Evolutionary conservation across 345 rosid genomes (phyloP).

Genomic region (Linum usitatissimum): DNA sequence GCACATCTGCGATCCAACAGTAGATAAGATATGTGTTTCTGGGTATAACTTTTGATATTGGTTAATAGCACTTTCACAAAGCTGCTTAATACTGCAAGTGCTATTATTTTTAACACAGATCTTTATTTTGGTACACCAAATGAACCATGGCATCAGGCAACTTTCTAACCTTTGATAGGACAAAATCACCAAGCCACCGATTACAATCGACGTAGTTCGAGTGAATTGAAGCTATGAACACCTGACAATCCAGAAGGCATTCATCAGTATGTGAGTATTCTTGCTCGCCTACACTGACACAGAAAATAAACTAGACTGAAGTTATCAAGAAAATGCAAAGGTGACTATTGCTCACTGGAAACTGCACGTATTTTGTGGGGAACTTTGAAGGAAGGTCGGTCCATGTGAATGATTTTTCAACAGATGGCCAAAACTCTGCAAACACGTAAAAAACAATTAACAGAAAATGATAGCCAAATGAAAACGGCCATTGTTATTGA

Average conservation of each 20-base stretch:
- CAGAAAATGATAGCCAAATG: not conserved
- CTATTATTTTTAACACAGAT: not conserved
- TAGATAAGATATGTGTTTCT: not conserved
- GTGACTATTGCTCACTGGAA: slow-evolving; percentile 54
- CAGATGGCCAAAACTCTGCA: slow-evolving; percentile 91
- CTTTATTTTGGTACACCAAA: slow-evolving; percentile 1
- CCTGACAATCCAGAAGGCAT: slow-evolving; percentile 33
- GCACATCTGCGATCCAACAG: not conserved
- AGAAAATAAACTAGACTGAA: not conserved
- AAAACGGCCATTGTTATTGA: not conserved
- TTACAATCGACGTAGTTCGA: slow-evolving; percentile 90
- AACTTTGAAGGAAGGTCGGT: slow-evolving; percentile 81
- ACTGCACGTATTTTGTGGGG: slow-evolving; percentile 88
- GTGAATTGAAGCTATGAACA: slow-evolving; percentile 89
- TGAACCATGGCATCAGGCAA: not conserved
- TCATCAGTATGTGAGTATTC: slow-evolving; percentile 1
- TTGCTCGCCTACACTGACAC: not conserved
- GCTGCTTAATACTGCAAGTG: not conserved
- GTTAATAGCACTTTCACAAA: not conserved
- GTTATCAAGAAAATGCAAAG: slow-evolving; percentile 1
- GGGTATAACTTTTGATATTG: not conserved
- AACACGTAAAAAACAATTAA: slow-evolving; percentile 8
- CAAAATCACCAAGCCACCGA: slow-evolving; percentile 92
- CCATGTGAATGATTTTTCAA: slow-evolving; percentile 96
- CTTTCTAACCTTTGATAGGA: slow-evolving; percentile 68